Percentiles rank a stretch among this genome's conserved stretches.
These are phyloP conservation scores for Scheffersomyces insectosa DNA, from an alignment of 1,139 yeast species.

Conservation along the genomic window DNA sequence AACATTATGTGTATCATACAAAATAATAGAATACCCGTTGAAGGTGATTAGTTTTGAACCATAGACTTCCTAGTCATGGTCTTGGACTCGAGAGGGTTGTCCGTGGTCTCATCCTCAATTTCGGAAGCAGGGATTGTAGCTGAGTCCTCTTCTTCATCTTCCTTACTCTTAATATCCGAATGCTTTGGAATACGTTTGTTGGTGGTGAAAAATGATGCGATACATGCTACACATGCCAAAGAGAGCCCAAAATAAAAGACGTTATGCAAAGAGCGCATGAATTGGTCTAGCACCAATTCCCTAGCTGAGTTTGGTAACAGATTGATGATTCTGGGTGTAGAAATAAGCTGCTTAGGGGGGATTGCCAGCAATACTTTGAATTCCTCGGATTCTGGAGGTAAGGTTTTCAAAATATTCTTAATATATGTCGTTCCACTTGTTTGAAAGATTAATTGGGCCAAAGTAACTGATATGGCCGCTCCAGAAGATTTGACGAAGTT, in stretches of 20 bases:
- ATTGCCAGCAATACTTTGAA: slow-evolving; percentile 16
- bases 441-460: slow-evolving; percentile 50
- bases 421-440: slow-evolving; percentile 27
- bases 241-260: slow-evolving; percentile 42
- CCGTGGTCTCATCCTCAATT: not conserved
- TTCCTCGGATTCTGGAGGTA: slow-evolving; percentile 17
- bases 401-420: slow-evolving; percentile 11
- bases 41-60: no score
- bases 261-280: slow-evolving; percentile 40
- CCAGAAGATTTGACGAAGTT: slow-evolving; percentile 50
- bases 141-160: slow-evolving; percentile 8
- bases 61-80: no score
- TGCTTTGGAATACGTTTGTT: slow-evolving; percentile 40
- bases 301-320: slow-evolving; percentile 24
- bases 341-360: slow-evolving; percentile 23
- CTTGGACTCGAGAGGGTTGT: no score
- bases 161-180: slow-evolving; percentile 23
- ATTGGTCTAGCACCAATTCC: slow-evolving; percentile 24
- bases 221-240: slow-evolving; percentile 21
- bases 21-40: no score
- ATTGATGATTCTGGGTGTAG: slow-evolving; percentile 31
- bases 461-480: slow-evolving; percentile 47
- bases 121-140: not conserved
- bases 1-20: no score
- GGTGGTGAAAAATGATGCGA: slow-evolving; percentile 35